Evolutionary conservation across 306 rosid species (phyloP).

Genomic region (Mimosa pudica): DNA sequence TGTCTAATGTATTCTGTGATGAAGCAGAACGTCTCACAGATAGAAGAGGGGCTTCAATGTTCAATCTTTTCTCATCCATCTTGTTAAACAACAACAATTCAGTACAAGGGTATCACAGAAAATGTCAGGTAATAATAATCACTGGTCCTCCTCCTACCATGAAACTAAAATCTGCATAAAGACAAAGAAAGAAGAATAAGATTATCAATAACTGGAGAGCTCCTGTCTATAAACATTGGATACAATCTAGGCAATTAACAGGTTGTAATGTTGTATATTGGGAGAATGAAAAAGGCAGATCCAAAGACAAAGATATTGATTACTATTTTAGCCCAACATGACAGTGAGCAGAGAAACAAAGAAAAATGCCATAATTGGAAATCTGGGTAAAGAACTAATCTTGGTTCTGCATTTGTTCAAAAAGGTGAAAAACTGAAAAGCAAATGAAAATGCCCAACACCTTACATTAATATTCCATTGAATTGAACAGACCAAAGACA

Average conservation of each 20-base stretch:
- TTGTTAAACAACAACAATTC: conserved; percentile 12
- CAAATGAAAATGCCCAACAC: not conserved
- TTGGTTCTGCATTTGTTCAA: not conserved
- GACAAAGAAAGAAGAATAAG: conserved; percentile 11
- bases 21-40: conserved; percentile 83
- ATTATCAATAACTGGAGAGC: not conserved
- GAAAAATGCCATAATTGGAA: not conserved
- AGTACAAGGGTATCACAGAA: conserved; percentile 18
- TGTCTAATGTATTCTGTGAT: conserved; percentile 48
- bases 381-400: not conserved
- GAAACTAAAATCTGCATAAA: conserved; percentile 39
- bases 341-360: not conserved
- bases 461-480: conserved; percentile 10
- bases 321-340: not conserved
- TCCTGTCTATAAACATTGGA: not conserved
- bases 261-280: not conserved
- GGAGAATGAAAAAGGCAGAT: not conserved
- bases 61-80: conserved; percentile 79
- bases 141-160: conserved; percentile 35
- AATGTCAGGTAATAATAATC: conserved; percentile 22
- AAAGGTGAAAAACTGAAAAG: not conserved
- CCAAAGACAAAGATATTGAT: not conserved
- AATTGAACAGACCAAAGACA: not conserved
- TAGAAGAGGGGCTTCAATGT: conserved; percentile 81
- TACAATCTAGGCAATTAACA: not conserved